Evolutionary conservation across 305 asterid genomes (phyloP).

Genomic region (Fraxinus latifolia): DNA sequence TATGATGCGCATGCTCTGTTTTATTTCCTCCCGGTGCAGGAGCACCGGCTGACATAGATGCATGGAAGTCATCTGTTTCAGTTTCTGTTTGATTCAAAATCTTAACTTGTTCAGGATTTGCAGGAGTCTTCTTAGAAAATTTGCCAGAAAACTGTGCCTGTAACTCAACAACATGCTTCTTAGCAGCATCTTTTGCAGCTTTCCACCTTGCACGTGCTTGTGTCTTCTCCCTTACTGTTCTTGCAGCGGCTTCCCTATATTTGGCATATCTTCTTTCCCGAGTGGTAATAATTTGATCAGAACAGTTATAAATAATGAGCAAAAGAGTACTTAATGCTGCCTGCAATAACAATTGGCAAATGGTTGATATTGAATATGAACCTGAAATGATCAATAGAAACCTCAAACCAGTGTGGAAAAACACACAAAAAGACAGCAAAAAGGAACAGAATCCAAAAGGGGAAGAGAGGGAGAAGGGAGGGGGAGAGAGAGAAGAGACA

Average conservation of each 20-base stretch:
- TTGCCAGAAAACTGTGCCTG: conserved; percentile 62
- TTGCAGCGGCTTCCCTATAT: conserved; percentile 87
- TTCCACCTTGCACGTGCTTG: conserved; percentile 87
- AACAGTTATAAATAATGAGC: conserved; percentile 74
- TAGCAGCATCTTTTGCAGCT: conserved; percentile 80
- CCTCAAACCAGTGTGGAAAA: not conserved
- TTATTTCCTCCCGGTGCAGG: conserved; percentile 34
- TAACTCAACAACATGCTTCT: conserved; percentile 63
- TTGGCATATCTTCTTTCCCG: conserved; percentile 81
- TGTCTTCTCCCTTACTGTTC: conserved; percentile 64
- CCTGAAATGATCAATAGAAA: not conserved
- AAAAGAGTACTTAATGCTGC: conserved; percentile 75
- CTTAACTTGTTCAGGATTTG: conserved; percentile 38
- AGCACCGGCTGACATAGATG: conserved; percentile 27
- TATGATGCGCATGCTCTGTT: conserved; percentile 32
- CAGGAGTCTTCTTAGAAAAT: conserved; percentile 44
- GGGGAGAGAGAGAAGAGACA: not conserved
- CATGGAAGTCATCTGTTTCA: conserved; percentile 34
- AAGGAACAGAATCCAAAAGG: not conserved
- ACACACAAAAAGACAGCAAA: not conserved
- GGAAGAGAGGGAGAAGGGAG: not conserved
- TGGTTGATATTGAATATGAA: not conserved
- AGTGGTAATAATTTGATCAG: conserved; percentile 72
- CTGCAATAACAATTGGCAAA: conserved; percentile 35
- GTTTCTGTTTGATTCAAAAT: conserved; percentile 36